Evolutionary conservation across 2,329 filamentous ascomycete genomes (phyloP).

Genomic region (Alternaria gaisen): DNA sequence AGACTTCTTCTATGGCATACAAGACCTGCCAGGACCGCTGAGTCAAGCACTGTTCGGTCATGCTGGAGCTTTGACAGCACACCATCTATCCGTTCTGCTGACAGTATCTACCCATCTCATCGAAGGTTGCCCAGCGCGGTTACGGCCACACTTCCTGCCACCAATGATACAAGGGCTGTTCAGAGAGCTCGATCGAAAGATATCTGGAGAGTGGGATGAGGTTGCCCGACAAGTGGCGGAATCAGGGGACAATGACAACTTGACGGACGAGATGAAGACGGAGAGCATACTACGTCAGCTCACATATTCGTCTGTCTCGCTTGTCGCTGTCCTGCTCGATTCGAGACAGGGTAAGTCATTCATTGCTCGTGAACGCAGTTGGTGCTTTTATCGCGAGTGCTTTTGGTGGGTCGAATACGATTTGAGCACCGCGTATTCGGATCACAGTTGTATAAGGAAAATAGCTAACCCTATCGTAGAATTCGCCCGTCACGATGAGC

Average conservation of each 20-base stretch:
- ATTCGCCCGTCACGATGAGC: constrained; percentile 41
- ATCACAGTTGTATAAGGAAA: not conserved
- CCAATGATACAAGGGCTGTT: constrained; percentile 85
- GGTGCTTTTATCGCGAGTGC: not conserved
- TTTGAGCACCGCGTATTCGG: not conserved
- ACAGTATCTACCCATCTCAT: constrained; percentile 89
- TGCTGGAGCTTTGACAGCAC: constrained; percentile 82
- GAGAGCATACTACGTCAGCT: constrained; percentile 94
- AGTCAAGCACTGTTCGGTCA: constrained; percentile 86
- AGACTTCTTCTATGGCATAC: constrained; percentile 88
- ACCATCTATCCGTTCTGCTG: constrained; percentile 92
- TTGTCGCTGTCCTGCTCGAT: constrained; percentile 89
- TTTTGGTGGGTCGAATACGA: not conserved
- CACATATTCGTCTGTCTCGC: constrained; percentile 89
- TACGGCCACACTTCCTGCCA: constrained; percentile 82
- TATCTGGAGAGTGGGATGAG: constrained; percentile 84
- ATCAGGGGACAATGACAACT: constrained; percentile 73
- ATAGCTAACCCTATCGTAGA: constrained; percentile 27
- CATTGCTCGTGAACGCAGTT: not conserved
- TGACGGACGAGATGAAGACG: constrained; percentile 97
- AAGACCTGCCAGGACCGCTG: constrained; percentile 81
- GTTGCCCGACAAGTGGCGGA: constrained; percentile 67
- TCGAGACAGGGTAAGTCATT: constrained; percentile 57
- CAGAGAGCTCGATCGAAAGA: constrained; percentile 84
- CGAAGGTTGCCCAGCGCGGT: constrained; percentile 85